Percentiles rank a stretch among this genome's conserved stretches.
Conservation (phyloP, 1,139 yeast species). For the Yamadazyma sp. region DNA sequence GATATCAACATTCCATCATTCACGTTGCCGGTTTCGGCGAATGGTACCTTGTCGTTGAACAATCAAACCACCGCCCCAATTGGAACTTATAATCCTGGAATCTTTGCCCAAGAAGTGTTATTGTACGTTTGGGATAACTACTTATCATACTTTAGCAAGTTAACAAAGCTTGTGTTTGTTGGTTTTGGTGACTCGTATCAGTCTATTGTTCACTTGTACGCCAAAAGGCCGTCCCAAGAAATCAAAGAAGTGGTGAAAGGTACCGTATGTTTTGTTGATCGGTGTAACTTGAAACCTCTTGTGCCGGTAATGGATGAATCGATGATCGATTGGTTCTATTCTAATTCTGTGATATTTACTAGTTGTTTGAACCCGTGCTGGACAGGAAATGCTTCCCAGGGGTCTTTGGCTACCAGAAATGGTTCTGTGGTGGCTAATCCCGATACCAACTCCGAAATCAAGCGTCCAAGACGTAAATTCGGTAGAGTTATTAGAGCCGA, state of each 20-base stretch:
- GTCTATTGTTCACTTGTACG: slow-evolving; percentile 82
- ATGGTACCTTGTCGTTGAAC: slow-evolving; percentile 21
- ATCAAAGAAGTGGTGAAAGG: slow-evolving; percentile 67
- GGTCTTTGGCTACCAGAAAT: slow-evolving; percentile 20
- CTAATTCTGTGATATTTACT: slow-evolving; percentile 80
- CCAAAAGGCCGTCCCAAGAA: slow-evolving; percentile 65
- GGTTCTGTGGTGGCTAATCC: slow-evolving; percentile 16
- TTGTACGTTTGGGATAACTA: slow-evolving; percentile 91
- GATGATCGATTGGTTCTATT: slow-evolving; percentile 88
- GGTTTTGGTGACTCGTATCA: slow-evolving; percentile 92
- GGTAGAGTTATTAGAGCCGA: slow-evolving; percentile 83
- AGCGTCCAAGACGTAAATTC: slow-evolving; percentile 83
- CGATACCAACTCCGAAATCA: slow-evolving; percentile 39
- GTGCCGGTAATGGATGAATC: slow-evolving; percentile 88
- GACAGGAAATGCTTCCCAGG: slow-evolving; percentile 39
- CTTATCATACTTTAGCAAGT: slow-evolving; percentile 65
- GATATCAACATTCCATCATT: slow-evolving; percentile 76
- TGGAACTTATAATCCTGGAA: slow-evolving; percentile 52
- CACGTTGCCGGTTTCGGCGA: slow-evolving; percentile 29
- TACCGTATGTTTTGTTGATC: slow-evolving; percentile 68
- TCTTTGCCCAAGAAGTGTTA: slow-evolving; percentile 73
- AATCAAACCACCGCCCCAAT: slow-evolving; percentile 22
- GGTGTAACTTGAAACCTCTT: slow-evolving; percentile 66
- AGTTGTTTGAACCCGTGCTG: slow-evolving; percentile 75
- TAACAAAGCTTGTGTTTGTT: slow-evolving; percentile 71